phyloP scores from a whole-genome alignment of 805 yeast species.

The Sugiyamaella lignohabitans region DNA sequence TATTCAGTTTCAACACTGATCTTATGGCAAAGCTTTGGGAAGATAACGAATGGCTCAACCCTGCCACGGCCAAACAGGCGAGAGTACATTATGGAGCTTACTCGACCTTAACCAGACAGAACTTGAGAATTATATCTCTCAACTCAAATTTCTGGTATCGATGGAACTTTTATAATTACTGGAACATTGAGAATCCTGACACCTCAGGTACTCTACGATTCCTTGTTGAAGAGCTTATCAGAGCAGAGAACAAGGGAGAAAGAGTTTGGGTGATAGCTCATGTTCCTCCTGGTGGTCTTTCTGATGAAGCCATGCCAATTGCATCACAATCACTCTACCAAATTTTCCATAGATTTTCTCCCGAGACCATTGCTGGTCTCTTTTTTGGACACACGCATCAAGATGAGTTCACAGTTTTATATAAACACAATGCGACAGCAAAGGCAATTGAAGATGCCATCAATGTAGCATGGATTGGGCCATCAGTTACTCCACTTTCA shows the following conservation, averaged over 20 bases:
- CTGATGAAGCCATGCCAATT: slow-evolving; percentile 54
- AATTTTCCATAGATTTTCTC: slow-evolving; percentile 61
- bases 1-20: slow-evolving; percentile 43
- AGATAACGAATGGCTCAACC: slow-evolving; percentile 41
- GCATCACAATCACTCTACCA: slow-evolving; percentile 50
- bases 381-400: slow-evolving; percentile 69
- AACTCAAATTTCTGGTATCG: slow-evolving; percentile 65
- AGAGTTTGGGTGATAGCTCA: slow-evolving; percentile 72
- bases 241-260: slow-evolving; percentile 50
- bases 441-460: slow-evolving; percentile 39
- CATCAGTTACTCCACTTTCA: slow-evolving; percentile 56
- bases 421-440: slow-evolving; percentile 41
- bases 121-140: slow-evolving; percentile 54
- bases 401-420: slow-evolving; percentile 59
- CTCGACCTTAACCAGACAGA: slow-evolving; percentile 47
- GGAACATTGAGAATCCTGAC: slow-evolving; percentile 47
- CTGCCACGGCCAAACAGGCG: slow-evolving; percentile 31
- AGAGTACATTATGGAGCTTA: slow-evolving; percentile 55
- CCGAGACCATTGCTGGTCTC: slow-evolving; percentile 59
- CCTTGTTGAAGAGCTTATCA: slow-evolving; percentile 53
- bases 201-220: slow-evolving; percentile 58
- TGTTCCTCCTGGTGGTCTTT: slow-evolving; percentile 48
- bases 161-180: slow-evolving; percentile 52
- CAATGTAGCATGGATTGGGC: slow-evolving; percentile 58
- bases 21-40: slow-evolving; percentile 45